phyloP scores from a whole-genome alignment of 140 eudicot genomes.

The Ambrosia hybrid region DNA sequence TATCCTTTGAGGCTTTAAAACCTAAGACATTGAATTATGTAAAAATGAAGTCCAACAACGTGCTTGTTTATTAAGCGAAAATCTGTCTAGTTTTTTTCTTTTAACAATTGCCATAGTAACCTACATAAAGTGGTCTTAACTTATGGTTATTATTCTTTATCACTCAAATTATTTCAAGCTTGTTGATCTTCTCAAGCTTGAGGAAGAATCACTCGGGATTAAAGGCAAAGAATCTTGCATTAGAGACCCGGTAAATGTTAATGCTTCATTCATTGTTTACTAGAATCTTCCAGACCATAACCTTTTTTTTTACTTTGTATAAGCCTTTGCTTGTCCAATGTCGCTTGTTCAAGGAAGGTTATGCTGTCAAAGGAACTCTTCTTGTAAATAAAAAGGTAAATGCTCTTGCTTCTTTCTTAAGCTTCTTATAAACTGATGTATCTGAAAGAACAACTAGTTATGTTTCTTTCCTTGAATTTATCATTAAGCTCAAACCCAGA shows the following conservation, averaged over 20 bases:
- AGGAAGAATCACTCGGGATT: conserved; percentile 26
- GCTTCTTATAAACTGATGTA: background rate
- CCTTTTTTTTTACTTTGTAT: conserved; percentile 29
- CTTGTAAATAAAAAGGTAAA: conserved; percentile 77
- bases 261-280: background rate
- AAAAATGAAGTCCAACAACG: background rate
- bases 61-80: too few species aligned
- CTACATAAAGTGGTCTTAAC: background rate
- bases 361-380: conserved; percentile 88
- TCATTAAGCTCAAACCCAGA: conserved; percentile 42
- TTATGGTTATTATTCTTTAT: background rate
- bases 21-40: background rate
- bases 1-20: background rate
- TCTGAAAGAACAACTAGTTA: background rate
- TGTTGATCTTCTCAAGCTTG: conserved; percentile 32
- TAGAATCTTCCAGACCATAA: conserved; percentile 23
- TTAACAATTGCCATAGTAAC: too few species aligned
- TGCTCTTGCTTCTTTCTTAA: background rate
- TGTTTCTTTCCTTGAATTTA: conserved; percentile 8
- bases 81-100: too few species aligned
- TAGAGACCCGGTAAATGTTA: conserved; percentile 53
- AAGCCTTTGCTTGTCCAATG: conserved; percentile 88
- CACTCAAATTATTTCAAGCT: conserved; percentile 13
- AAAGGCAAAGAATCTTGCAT: conserved; percentile 31
- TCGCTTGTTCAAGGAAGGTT: conserved; percentile 66